Evolutionary conservation across 108 stramenopile genomes (phyloP), one percentile per base, ranked within the genome.

Genomic region (Pseudonitzschia pungens): DNA sequence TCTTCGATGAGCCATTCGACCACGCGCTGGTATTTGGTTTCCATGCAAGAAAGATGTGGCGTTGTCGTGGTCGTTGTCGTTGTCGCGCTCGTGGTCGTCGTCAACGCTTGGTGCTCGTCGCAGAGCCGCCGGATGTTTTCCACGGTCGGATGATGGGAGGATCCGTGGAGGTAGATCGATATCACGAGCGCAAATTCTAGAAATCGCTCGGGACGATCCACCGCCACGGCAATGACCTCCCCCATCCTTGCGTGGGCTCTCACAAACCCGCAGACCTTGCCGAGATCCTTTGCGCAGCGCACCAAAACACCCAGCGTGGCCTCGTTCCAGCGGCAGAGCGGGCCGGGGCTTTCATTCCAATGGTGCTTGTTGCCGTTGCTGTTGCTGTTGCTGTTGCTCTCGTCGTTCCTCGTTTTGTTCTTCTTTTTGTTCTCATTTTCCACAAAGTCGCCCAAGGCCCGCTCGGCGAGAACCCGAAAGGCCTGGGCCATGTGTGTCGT

Each of bases 121-220:
- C 57, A 28, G 33, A 62, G 32, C 33, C 36, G 0, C 33, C 20
- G 2, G n/a, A 62, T 62, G 29, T 62, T 62, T 40, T 40, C 20
- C 33, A 21, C 29, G 16, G 60, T 62, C 20, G 60, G 60, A 40
- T 60, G 59, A 31, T 22, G 26, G 57, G n/a, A 62, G 32, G 60
- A 62, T 40, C 60, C 60, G 36, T 62, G 32, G 33, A n/a, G 60
- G 29, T 62, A 33, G 14, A 62, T 33, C 2, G 60, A 62, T 40
- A 62, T 10, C 20, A 62, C n/a, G 29, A 40, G 40, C 5, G 32
- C 60, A 62, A 62, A 62, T 9, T 62, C 60, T 8, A 33, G 29
- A 33, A 62, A 12, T 14, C 15, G 4, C 8, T 21, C 20, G 26
- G 60, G 60, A 36, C 15, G 27, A 14, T 16, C n/a, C 15, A 16